Percentiles rank a stretch among this genome's conserved stretches.
phyloP scores from a whole-genome alignment of 805 yeast genomes.

The Metschnikowia koreensis region DNA sequence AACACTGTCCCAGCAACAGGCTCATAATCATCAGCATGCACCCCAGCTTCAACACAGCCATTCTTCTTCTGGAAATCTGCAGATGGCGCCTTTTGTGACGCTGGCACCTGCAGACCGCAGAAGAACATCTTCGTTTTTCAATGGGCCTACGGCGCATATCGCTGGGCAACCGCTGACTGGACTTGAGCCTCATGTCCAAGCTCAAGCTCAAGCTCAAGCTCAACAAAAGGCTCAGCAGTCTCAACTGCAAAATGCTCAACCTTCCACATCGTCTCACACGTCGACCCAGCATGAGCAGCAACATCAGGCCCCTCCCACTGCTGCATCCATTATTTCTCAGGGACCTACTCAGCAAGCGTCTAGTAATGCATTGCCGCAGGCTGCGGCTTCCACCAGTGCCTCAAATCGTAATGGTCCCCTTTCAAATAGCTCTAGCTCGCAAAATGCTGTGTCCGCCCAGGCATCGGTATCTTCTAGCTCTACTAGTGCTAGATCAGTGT shows the following conservation, averaged over 20 bases:
- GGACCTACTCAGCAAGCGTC: constrained; percentile 16
- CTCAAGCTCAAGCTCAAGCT: constrained; percentile 1
- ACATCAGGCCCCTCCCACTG: constrained; percentile 14
- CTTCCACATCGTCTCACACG: background rate
- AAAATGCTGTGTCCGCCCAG: constrained; percentile 9
- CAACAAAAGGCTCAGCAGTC: constrained; percentile 7
- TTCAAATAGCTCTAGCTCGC: constrained; percentile 3
- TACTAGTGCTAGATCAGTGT: constrained; percentile 12
- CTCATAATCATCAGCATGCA: background rate
- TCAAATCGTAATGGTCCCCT: constrained; percentile 10
- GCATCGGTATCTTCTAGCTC: constrained; percentile 10
- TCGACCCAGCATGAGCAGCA: constrained; percentile 9
- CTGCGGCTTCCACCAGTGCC: constrained; percentile 4
- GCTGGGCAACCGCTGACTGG: constrained; percentile 2
- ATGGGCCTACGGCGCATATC: constrained; percentile 17
- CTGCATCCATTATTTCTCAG: constrained; percentile 17
- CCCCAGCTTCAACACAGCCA: background rate
- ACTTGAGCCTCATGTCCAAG: constrained; percentile 5
- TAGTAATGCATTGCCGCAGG: constrained; percentile 7
- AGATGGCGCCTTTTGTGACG: constrained; percentile 1
- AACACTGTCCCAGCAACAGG: constrained; percentile 2
- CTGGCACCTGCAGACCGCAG: constrained; percentile 37
- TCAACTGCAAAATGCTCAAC: background rate
- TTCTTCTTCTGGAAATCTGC: constrained; percentile 3
- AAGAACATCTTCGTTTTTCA: constrained; percentile 54